Evolutionary conservation across 2,329 filamentous ascomycete genomes (phyloP).

Genomic region (Cladophialophora chaetospira): DNA sequence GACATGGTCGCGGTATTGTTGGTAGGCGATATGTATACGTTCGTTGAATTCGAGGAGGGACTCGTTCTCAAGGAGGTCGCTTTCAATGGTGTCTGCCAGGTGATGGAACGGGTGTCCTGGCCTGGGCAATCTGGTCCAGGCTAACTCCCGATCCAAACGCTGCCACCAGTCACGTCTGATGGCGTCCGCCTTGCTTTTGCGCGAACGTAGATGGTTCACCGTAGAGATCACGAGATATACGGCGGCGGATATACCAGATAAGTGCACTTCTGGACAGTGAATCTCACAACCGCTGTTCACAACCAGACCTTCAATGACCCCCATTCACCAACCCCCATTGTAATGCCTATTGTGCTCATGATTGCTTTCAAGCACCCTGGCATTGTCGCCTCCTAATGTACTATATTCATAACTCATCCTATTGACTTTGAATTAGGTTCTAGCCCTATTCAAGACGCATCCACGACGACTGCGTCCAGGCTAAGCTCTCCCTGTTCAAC

Average conservation of each 20-base stretch:
- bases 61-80: constrained; percentile 9
- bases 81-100: constrained; percentile 7
- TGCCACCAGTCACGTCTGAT: not conserved
- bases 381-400: not conserved
- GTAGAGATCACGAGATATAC: too few relatives aligned
- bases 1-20: constrained; percentile 27
- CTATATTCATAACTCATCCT: too few relatives aligned
- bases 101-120: constrained; percentile 1
- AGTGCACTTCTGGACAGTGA: too few relatives aligned
- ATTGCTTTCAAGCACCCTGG: not conserved
- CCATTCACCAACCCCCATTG: not conserved
- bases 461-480: too few relatives aligned
- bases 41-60: constrained; percentile 10
- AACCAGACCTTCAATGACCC: not conserved
- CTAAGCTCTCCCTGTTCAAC: too few relatives aligned
- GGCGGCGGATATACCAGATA: too few relatives aligned
- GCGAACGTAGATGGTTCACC: too few relatives aligned
- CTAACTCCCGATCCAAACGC: not conserved
- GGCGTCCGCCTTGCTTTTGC: too few relatives aligned
- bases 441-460: too few relatives aligned
- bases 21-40: not conserved
- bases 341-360: not conserved
- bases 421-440: too few relatives aligned
- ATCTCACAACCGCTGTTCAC: not conserved
- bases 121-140: not conserved